Conservation (phyloP, 2,329 filamentous ascomycete genomes). For the Botrytis tulipae region DNA sequence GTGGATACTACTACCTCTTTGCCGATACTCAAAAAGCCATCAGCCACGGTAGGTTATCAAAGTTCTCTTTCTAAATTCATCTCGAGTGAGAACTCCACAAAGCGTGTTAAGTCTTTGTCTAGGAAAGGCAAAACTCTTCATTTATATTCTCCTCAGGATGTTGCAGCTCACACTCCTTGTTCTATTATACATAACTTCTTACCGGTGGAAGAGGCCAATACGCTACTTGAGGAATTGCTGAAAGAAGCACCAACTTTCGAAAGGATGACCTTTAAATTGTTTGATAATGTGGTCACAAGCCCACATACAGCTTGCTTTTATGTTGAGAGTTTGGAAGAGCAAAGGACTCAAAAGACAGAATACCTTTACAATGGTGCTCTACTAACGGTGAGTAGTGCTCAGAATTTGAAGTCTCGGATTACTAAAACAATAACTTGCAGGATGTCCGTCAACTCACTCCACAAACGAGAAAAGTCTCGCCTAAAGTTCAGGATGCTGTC, state of each 20-base stretch:
- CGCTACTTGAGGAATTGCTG: constrained; percentile 72
- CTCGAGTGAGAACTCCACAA: constrained; percentile 32
- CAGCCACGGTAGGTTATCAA: constrained; percentile 52
- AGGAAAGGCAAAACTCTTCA: constrained; percentile 81
- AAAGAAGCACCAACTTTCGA: constrained; percentile 70
- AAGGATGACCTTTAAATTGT: constrained; percentile 75
- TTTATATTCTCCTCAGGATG: constrained; percentile 76
- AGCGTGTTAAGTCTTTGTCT: constrained; percentile 55
- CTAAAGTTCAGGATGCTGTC: constrained; percentile 69
- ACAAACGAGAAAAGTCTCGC: constrained; percentile 67
- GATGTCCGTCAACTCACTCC: constrained; percentile 77
- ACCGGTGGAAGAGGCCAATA: constrained; percentile 66
- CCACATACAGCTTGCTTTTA: constrained; percentile 85
- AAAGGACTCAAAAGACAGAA: constrained; percentile 67
- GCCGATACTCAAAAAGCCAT: constrained; percentile 34
- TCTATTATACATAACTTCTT: constrained; percentile 92
- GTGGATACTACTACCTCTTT: constrained; percentile 12
- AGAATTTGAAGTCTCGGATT: constrained; percentile 18
- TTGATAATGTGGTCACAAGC: constrained; percentile 81
- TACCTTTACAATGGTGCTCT: constrained; percentile 83
- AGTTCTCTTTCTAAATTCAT: constrained; percentile 58
- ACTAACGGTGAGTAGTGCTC: constrained; percentile 53
- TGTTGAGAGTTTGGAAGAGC: constrained; percentile 70
- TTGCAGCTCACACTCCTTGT: constrained; percentile 82
- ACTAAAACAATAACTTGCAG: constrained; percentile 38